Base-by-base conservation (phyloP, 805 yeast genomes). In the Candida endomychidarum region DNA sequence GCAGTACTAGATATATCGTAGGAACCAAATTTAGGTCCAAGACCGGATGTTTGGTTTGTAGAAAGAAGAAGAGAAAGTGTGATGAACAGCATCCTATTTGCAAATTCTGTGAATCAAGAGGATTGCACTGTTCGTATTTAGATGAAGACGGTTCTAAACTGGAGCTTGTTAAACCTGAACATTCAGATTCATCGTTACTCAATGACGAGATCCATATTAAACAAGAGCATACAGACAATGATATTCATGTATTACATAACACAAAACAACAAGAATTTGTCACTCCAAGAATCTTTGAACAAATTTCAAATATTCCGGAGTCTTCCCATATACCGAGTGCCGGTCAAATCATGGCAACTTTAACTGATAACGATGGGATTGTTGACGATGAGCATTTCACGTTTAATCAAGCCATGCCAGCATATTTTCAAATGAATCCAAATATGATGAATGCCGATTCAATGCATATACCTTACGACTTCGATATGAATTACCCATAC, bases 61-160 rank as follows among this genome's bases (percentile, higher is more conserved):
- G 52, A 28, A 38, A 46, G 36, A 35, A 49, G 36, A 45, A 48
- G 29, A 46, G 53, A 36, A 51, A 52, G 26, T 57, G 61, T 37
- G 60, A 57, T 32, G 60, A 57, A 44, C 23, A 17, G 3, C 52
- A 48, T 30, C 61, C 61, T 2, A 20, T 27, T 6, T 57, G 61
- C 37, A 38, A 48, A 6, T 43, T 41, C 12, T 57, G 61, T 34
- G 27, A 22, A 7, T 19, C 39, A 5, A 37, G 54, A 31, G 41
- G 43, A 7, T 22, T 46, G 4, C 43, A 43, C 16, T 56, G 58
- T 33, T 38, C 46, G 3, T 54, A 45, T 24, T 18, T 27, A n/a
- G 34, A 33, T 24, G 41, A 38, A 10, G 28, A 12, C 5, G 26
- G 21, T 18, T 17, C 33, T 3, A 29, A 29, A 17, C 33, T 29